Evolutionary conservation across 2,329 filamentous ascomycete species (phyloP).

Genomic region (Aspergillus sp.): DNA sequence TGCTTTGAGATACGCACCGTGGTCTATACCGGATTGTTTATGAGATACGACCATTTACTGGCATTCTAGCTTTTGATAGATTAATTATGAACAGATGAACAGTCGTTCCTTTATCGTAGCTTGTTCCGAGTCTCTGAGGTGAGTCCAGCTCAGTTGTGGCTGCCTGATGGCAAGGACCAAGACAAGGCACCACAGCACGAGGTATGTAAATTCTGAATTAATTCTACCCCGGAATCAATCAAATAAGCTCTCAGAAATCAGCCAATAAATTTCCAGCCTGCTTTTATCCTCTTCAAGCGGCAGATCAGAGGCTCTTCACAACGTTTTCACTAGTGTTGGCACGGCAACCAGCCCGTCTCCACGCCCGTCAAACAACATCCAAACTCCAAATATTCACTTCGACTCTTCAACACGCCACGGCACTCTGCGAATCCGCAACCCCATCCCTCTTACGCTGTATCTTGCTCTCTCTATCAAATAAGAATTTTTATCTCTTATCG

Average conservation of each 20-base stretch:
- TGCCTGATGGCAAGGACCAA: not conserved
- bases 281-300: not conserved
- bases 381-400: not conserved
- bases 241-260: not conserved
- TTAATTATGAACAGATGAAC: not conserved
- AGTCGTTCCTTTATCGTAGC: not conserved
- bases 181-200: not conserved
- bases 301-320: not conserved
- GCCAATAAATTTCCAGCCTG: not conserved
- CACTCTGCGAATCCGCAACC: not conserved
- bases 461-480: conserved; percentile 1
- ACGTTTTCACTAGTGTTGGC: conserved; percentile 5
- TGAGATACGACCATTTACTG: conserved; percentile 23
- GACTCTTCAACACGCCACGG: not conserved
- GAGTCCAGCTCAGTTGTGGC: not conserved
- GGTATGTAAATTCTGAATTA: too few relatives aligned
- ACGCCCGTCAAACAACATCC: conserved; percentile 1
- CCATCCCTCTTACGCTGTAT: conserved; percentile 2
- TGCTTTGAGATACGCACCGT: not conserved
- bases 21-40: conserved; percentile 22
- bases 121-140: not conserved
- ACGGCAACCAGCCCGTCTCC: conserved; percentile 6
- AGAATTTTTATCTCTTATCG: conserved; percentile 3
- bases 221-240: not conserved
- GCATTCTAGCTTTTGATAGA: not conserved